A percentile compares a stretch with the other conserved stretches of the same genome.
These are phyloP conservation scores for Diutina siamensis DNA, from an alignment of 1,139 yeast species.

Conservation along the genomic window DNA sequence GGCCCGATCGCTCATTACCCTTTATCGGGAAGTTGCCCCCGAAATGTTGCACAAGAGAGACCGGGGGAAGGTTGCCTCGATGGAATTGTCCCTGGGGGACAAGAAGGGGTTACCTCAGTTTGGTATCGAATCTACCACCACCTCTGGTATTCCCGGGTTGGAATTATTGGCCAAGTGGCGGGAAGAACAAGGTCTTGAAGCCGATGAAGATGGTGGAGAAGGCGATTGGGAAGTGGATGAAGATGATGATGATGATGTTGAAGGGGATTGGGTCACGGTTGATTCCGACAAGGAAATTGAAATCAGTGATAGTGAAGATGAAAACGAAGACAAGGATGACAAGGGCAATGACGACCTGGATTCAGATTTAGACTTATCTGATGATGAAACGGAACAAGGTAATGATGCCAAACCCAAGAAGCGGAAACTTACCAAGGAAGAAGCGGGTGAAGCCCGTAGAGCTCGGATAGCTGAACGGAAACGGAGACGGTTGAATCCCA, in stretches of 20 bases:
- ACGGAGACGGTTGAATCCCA: neutral
- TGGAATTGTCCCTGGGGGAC: slow-evolving; percentile 55
- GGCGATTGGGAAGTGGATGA: slow-evolving; percentile 27
- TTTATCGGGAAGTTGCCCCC: slow-evolving; percentile 92
- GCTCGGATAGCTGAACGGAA: slow-evolving; percentile 3
- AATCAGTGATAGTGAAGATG: slow-evolving; percentile 40
- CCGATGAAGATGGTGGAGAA: slow-evolving; percentile 34
- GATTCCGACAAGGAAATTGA: slow-evolving; percentile 52
- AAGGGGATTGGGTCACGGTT: slow-evolving; percentile 50
- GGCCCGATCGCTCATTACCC: slow-evolving; percentile 75
- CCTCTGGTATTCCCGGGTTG: slow-evolving; percentile 74
- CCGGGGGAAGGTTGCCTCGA: slow-evolving; percentile 83
- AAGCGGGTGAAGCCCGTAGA: neutral
- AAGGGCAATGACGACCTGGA: slow-evolving; percentile 27
- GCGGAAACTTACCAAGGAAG: slow-evolving; percentile 1
- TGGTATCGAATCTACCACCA: slow-evolving; percentile 57
- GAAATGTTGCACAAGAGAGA: slow-evolving; percentile 85
- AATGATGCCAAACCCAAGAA: slow-evolving; percentile 20
- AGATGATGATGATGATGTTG: slow-evolving; percentile 30
- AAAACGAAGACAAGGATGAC: slow-evolving; percentile 8
- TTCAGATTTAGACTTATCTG: slow-evolving; percentile 6
- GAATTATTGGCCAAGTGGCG: slow-evolving; percentile 87
- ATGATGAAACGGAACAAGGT: slow-evolving; percentile 15
- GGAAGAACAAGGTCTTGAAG: slow-evolving; percentile 11
- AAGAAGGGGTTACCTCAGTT: slow-evolving; percentile 39